These are phyloP conservation scores for Aphanoascus verrucosus DNA, from an alignment of 2,329 filamentous ascomycete genomes.

Conservation along the genomic window DNA sequence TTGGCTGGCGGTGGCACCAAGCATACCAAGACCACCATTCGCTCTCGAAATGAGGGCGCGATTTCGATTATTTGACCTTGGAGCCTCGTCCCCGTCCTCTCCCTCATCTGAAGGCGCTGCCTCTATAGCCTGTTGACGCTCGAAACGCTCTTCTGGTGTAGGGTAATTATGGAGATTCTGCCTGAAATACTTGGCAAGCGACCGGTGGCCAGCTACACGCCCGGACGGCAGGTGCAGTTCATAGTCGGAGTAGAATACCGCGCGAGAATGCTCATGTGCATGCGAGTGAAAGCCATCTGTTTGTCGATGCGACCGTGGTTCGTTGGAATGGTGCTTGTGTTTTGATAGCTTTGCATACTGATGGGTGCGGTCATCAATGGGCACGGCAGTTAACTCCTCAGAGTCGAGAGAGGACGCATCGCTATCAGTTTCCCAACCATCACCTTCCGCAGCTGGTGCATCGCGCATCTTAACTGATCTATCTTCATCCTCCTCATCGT, in stretches of 20 bases:
- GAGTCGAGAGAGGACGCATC: conserved; percentile 81
- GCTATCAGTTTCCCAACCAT: conserved; percentile 93
- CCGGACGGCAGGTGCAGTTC: conserved; percentile 89
- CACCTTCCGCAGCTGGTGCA: conserved; percentile 50
- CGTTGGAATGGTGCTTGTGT: conserved; percentile 63
- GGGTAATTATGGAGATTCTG: conserved; percentile 87
- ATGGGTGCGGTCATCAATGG: conserved; percentile 59
- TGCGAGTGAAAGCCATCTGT: conserved; percentile 72
- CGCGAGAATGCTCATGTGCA: conserved; percentile 61
- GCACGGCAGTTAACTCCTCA: conserved; percentile 68
- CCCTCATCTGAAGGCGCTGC: conserved; percentile 36
- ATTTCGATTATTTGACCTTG: conserved; percentile 25
- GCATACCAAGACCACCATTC: conserved; percentile 64
- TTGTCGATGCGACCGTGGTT: conserved; percentile 62
- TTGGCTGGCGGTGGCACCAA: conserved; percentile 64
- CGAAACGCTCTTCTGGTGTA: conserved; percentile 61
- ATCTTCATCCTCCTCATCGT: conserved; percentile 47
- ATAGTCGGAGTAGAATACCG: conserved; percentile 83
- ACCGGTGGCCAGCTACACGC: conserved; percentile 79
- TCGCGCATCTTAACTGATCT: conserved; percentile 33
- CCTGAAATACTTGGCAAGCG: conserved; percentile 74
- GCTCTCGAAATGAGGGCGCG: conserved; percentile 55
- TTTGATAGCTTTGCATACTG: conserved; percentile 62
- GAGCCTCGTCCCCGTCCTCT: conserved; percentile 36
- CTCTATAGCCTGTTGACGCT: conserved; percentile 51